phyloP scores from a whole-genome alignment of 257 asterid species.

The Solanum okadae region DNA sequence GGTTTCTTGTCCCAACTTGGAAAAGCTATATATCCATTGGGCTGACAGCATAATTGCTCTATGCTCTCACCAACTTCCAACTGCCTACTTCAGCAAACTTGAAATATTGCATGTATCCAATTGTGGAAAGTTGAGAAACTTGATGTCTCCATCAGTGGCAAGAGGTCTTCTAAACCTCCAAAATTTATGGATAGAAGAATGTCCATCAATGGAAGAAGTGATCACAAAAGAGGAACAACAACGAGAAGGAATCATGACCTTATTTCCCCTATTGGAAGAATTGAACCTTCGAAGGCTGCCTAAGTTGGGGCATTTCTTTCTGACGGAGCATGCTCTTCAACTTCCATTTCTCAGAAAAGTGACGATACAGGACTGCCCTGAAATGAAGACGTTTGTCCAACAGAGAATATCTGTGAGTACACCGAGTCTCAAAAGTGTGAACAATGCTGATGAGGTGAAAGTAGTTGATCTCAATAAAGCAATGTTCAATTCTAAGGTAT shows the following conservation, averaged over 20 bases:
- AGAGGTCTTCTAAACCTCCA: no score
- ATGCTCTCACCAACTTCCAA: not conserved
- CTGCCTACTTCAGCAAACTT: not conserved
- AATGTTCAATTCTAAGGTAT: no score
- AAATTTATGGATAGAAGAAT: no score
- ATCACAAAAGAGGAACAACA: not conserved
- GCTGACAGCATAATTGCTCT: not conserved
- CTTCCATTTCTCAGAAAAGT: not conserved
- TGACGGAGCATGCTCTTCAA: accelerated
- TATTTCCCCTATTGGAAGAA: not conserved
- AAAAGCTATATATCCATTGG: no score
- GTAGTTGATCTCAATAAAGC: no score
- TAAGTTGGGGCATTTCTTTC: not conserved
- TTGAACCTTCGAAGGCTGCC: accelerated
- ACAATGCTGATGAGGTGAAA: no score
- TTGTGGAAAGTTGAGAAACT: not conserved
- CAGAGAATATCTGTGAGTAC: not conserved
- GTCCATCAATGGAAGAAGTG: not conserved
- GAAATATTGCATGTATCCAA: accelerated
- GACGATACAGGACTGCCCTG: not conserved
- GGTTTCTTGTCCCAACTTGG: not conserved
- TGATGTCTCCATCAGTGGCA: not conserved
- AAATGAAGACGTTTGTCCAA: not conserved
- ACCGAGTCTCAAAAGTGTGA: not conserved
- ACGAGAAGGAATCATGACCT: not conserved